Evolutionary conservation across 2,329 filamentous ascomycete genomes (phyloP).

Genomic region (Chrysoporthe deuterocubensis): DNA sequence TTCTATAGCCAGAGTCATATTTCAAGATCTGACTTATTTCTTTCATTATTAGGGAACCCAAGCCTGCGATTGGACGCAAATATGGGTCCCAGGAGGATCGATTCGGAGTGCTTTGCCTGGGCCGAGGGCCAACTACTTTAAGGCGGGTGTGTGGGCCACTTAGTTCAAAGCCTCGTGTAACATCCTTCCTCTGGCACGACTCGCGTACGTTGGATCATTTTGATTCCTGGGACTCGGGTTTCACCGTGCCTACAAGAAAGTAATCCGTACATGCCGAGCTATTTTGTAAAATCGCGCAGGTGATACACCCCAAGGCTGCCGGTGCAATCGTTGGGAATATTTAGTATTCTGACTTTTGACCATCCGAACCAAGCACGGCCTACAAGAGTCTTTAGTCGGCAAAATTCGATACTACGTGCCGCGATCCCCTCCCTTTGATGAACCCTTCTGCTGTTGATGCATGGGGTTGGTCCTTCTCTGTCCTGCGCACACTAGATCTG

Average conservation of each 20-base stretch:
- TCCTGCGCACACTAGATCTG: not conserved
- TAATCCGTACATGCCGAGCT: not conserved
- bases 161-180: not conserved
- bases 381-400: not conserved
- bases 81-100: not conserved
- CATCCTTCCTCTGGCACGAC: not conserved
- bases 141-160: not conserved
- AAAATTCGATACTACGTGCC: not conserved
- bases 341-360: not conserved
- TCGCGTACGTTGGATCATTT: not conserved
- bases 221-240: not conserved
- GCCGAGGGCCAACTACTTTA: not conserved
- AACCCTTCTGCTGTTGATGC: not conserved
- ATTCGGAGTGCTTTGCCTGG: not conserved
- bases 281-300: slow-evolving; percentile 4
- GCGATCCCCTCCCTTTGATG: not conserved
- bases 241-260: not conserved
- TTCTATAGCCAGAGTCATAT: too few relatives aligned
- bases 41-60: not conserved
- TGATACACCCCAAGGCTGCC: not conserved
- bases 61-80: not conserved
- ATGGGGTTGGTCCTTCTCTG: not conserved
- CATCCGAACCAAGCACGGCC: not conserved
- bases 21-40: not conserved
- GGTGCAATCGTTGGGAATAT: not conserved